Evolutionary conservation across 345 rosid genomes (phyloP).

Genomic region (Populus davidiana): DNA sequence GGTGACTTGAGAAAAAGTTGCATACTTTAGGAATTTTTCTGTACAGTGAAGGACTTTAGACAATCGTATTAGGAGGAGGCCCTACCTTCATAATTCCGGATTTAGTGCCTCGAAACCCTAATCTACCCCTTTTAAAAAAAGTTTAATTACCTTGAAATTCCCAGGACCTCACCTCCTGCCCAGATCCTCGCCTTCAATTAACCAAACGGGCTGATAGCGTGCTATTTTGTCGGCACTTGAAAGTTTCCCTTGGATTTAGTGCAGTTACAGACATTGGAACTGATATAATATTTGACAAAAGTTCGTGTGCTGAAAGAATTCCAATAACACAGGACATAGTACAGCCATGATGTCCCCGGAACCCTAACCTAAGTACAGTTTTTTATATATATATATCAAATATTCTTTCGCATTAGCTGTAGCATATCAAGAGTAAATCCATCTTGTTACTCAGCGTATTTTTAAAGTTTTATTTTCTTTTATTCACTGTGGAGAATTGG

Average conservation of each 20-base stretch:
- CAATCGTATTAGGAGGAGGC: slow-evolving; percentile 15
- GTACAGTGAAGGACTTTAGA: slow-evolving; percentile 10
- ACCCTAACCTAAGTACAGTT: no score
- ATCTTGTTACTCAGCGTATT: no score
- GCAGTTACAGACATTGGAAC: not conserved
- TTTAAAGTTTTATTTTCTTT: no score
- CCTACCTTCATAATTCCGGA: slow-evolving; percentile 28
- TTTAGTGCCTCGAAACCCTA: slow-evolving; percentile 14
- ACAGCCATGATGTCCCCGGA: not conserved
- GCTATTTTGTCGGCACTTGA: not conserved
- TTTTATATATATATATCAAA: no score
- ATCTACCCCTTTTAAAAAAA: not conserved
- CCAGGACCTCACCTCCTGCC: not conserved
- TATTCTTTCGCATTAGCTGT: no score
- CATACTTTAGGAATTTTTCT: slow-evolving; percentile 13
- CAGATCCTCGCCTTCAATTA: not conserved
- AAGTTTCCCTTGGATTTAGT: slow-evolving; percentile 1
- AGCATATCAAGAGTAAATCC: no score
- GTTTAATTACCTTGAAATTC: slow-evolving; percentile 10
- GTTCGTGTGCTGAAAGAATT: not conserved
- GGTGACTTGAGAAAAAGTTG: slow-evolving; percentile 20
- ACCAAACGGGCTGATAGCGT: not conserved
- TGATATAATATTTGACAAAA: not conserved
- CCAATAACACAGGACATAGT: not conserved
- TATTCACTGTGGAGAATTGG: no score